These are phyloP conservation scores for Trichoderma sp. DNA, from an alignment of 2,329 filamentous ascomycete genomes.

Conservation along the genomic window DNA sequence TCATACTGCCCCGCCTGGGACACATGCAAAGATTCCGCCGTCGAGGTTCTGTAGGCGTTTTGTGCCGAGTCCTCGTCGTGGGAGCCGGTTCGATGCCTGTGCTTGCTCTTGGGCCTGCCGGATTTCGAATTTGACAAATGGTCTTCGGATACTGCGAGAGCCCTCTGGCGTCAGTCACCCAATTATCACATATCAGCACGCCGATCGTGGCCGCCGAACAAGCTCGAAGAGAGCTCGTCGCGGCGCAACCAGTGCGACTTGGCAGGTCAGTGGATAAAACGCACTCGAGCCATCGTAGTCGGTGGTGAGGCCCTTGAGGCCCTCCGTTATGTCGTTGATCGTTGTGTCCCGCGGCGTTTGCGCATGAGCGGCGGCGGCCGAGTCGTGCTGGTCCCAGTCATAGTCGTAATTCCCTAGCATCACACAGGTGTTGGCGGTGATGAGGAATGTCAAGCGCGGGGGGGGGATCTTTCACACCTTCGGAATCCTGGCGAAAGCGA, in stretches of 20 bases:
- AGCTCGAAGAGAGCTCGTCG: neutral
- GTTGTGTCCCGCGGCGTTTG: constrained; percentile 20
- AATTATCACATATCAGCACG: neutral
- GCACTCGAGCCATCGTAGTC: constrained; percentile 16
- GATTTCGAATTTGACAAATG: constrained; percentile 14
- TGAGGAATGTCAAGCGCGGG: constrained; percentile 10
- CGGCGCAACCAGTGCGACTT: neutral
- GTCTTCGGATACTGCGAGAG: constrained; percentile 13
- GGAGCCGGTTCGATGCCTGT: constrained; percentile 19
- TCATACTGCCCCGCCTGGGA: constrained; percentile 15
- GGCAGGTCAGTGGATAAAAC: neutral
- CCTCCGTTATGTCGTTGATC: constrained; percentile 17
- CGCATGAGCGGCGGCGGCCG: constrained; percentile 16
- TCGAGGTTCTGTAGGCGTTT: constrained; percentile 10
- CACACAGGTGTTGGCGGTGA: constrained; percentile 9
- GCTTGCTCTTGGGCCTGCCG: constrained; percentile 18
- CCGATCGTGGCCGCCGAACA: neutral
- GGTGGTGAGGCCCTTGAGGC: constrained; percentile 15
- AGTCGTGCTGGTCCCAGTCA: constrained; percentile 21
- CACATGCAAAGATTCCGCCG: constrained; percentile 9
- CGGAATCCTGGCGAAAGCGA: constrained; percentile 28
- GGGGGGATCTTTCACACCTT: constrained; percentile 23
- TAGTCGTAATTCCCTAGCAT: constrained; percentile 23
- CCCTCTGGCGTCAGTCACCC: neutral
- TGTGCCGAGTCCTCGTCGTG: constrained; percentile 14